These are phyloP conservation scores for Vigna mungo DNA, from an alignment of 306 rosid species.

Conservation along the genomic window DNA sequence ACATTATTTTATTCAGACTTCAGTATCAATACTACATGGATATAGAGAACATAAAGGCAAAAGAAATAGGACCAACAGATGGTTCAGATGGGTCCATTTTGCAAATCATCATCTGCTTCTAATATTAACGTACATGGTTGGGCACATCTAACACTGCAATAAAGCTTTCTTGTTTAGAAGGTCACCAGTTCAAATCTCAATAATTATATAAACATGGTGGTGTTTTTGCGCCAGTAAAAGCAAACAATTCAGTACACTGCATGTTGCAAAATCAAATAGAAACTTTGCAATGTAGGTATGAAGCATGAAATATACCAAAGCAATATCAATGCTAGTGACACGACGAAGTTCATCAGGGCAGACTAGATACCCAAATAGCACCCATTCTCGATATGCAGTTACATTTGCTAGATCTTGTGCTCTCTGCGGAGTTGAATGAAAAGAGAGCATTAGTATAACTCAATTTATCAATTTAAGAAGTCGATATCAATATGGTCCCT, in stretches of 20 bases:
- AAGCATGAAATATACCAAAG: slow-evolving; percentile 69
- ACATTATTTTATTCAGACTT: background rate
- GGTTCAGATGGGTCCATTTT: background rate
- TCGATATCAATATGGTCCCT: slow-evolving; percentile 28
- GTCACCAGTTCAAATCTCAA: slow-evolving; percentile 8
- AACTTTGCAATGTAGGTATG: slow-evolving; percentile 31
- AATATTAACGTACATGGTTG: background rate
- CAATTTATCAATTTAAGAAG: slow-evolving; percentile 43
- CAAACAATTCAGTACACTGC: slow-evolving; percentile 30
- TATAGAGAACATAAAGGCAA: slow-evolving; percentile 13
- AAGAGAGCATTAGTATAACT: slow-evolving; percentile 36
- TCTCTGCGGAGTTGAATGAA: slow-evolving; percentile 64
- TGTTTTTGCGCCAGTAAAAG: slow-evolving; percentile 9
- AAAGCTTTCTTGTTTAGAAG: slow-evolving; percentile 20
- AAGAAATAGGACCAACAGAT: slow-evolving; percentile 19
- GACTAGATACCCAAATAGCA: slow-evolving; percentile 95
- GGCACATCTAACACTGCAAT: slow-evolving; percentile 15
- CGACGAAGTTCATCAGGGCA: slow-evolving; percentile 99
- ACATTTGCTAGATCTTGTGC: slow-evolving; percentile 99
- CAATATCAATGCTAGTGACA: slow-evolving; percentile 97
- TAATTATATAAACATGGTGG: slow-evolving; percentile 11
- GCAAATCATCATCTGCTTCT: slow-evolving; percentile 1
- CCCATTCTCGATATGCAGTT: slow-evolving; percentile 98
- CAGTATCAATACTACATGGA: slow-evolving; percentile 1
- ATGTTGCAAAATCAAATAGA: slow-evolving; percentile 37